Evolutionary conservation across 208 protist genomes (phyloP), one percentile per base, ranked within the genome.

Genomic region (Tetramitus jugosus): DNA sequence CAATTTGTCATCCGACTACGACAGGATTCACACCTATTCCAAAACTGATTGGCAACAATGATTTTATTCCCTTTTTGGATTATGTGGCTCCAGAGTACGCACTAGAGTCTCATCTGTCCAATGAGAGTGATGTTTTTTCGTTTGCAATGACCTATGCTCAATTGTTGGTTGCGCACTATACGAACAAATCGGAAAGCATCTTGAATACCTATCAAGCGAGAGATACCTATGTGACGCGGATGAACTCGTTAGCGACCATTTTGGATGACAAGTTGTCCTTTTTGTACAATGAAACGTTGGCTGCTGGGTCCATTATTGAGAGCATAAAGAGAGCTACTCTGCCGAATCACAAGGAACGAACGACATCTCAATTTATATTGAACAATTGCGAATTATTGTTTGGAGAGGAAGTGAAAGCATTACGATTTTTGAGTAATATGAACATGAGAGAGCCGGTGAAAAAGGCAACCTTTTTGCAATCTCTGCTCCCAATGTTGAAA

Each of bases 401-500:
- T 35, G 72, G 72, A 67, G 60, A 60, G n/a, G 72, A 77, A 49
- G 60, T 77, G 8, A 62, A n/a, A 31, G 72, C 72, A 49, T 77
- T 77, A 13, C n/a, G 72, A 39, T 77, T 52, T 49, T n/a, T 77
- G 2, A 31, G 20, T 14, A 77, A 60, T 60, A 49, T 77, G 43
- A 40, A 68, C 10, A 45, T 68, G 40, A 77, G 60, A 49, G 72
- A 77, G 29, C 72, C 39, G 14, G 72, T 77, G 6, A 77, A 68
- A 33, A 77, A 77, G 26, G 72, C 60, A 33, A 33, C 53, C 23
- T 77, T 77, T n/a, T 77, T 77, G 1, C 20, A 20, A 14, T 52
- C 65, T 17, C n/a, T 71, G 7, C 10, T 23, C 49, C 65, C 35
- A 2, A 71, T 71, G 65, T 20, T 71, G 10, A 71, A 71, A 71